phyloP scores from a whole-genome alignment of 257 asterid genomes.

The Solanum sejunctum region DNA sequence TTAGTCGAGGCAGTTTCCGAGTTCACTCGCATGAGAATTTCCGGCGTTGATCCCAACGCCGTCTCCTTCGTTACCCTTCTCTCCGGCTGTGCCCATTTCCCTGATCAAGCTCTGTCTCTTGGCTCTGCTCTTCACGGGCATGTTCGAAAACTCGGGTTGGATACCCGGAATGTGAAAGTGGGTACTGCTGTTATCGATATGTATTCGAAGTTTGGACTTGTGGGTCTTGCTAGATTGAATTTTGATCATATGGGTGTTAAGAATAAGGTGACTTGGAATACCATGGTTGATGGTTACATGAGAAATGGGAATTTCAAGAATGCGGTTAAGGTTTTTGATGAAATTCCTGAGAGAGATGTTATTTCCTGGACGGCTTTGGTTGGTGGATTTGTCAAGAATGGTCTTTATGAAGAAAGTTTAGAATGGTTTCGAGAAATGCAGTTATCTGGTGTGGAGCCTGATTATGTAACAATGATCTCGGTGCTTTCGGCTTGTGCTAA shows the following conservation, averaged over 20 bases:
- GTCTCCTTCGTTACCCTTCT: slow-evolving; percentile 51
- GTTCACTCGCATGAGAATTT: slow-evolving; percentile 43
- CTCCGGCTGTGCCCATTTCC: slow-evolving; percentile 59
- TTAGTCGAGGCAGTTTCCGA: slow-evolving; percentile 30
- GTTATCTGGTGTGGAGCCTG: slow-evolving; percentile 36
- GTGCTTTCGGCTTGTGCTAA: slow-evolving; percentile 63
- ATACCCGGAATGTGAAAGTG: slow-evolving; percentile 37
- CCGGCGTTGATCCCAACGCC: slow-evolving; percentile 46
- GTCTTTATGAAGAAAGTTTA: slow-evolving; percentile 44
- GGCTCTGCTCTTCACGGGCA: slow-evolving; percentile 49
- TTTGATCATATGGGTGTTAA: slow-evolving; percentile 34
- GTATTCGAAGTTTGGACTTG: slow-evolving; percentile 48
- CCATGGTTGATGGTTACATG: slow-evolving; percentile 56
- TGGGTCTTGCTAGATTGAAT: slow-evolving; percentile 31
- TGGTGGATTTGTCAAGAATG: slow-evolving; percentile 57
- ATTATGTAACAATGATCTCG: slow-evolving; percentile 44
- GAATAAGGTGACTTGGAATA: slow-evolving; percentile 70
- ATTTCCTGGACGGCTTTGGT: slow-evolving; percentile 72
- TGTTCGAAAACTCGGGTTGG: slow-evolving; percentile 49
- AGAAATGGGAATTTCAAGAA: slow-evolving; percentile 35
- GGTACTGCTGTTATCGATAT: slow-evolving; percentile 63
- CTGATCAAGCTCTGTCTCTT: slow-evolving; percentile 16
- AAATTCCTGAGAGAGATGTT: slow-evolving; percentile 62
- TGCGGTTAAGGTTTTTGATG: slow-evolving; percentile 47
- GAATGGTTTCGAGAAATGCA: slow-evolving; percentile 65